Percentiles rank a stretch among this genome's conserved stretches.
Conservation (phyloP, 768 basidiomycete genomes). For the Mycena sanguinolenta region DNA sequence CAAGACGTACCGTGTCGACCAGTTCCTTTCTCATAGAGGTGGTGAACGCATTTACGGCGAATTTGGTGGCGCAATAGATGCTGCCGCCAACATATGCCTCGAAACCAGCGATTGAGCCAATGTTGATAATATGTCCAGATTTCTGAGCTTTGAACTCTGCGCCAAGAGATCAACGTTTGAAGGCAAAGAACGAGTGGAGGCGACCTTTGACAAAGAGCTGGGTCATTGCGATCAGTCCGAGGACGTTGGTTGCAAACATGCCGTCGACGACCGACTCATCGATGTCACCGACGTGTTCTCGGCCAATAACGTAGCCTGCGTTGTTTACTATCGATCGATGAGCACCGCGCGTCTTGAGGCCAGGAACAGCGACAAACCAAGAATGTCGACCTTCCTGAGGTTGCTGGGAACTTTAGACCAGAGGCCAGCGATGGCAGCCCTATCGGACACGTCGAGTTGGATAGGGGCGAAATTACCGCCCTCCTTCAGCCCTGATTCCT, state of each 20-base stretch:
- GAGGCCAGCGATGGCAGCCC: slow-evolving; percentile 74
- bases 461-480: slow-evolving; percentile 85
- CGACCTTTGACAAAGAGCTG: slow-evolving; percentile 77
- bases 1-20: slow-evolving; percentile 73
- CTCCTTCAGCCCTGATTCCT: slow-evolving; percentile 75
- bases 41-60: slow-evolving; percentile 89
- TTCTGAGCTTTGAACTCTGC: slow-evolving; percentile 84
- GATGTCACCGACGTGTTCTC: slow-evolving; percentile 89
- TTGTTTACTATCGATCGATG: slow-evolving; percentile 59
- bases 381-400: slow-evolving; percentile 83
- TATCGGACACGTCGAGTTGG: slow-evolving; percentile 86
- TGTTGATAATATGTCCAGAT: slow-evolving; percentile 91
- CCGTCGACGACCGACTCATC: slow-evolving; percentile 82
- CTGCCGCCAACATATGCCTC: slow-evolving; percentile 93
- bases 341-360: slow-evolving; percentile 5
- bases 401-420: slow-evolving; percentile 79
- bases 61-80: slow-evolving; percentile 94
- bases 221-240: slow-evolving; percentile 87
- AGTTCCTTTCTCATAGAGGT: slow-evolving; percentile 86
- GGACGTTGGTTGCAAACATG: slow-evolving; percentile 87
- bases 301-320: slow-evolving; percentile 92
- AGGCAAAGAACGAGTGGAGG: neutral
- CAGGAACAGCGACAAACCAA: slow-evolving; percentile 64
- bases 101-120: slow-evolving; percentile 92
- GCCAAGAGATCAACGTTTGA: slow-evolving; percentile 4